Conservation (phyloP, 1,139 yeast species). For the Geotrichum reessii region DNA sequence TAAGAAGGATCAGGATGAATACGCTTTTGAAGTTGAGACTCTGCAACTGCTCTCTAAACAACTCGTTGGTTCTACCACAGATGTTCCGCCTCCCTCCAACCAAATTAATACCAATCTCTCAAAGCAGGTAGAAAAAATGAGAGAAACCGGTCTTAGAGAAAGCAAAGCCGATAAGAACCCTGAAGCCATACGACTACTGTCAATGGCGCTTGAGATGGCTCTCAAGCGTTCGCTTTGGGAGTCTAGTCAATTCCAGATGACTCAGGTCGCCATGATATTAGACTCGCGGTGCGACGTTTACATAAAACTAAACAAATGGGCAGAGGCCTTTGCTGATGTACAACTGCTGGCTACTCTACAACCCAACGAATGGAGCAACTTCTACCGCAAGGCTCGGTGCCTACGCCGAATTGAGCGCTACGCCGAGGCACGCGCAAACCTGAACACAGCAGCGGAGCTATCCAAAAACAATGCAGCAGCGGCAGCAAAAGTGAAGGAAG, state of each 20-base stretch:
- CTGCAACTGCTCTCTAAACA: slow-evolving; percentile 59
- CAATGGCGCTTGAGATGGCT: slow-evolving; percentile 78
- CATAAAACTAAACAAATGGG: slow-evolving; percentile 55
- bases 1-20: slow-evolving; percentile 5
- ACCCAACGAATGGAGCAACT: slow-evolving; percentile 64
- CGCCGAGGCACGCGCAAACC: slow-evolving; percentile 65
- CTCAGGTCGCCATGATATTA: slow-evolving; percentile 66
- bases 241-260: slow-evolving; percentile 69
- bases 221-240: slow-evolving; percentile 81
- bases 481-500: slow-evolving; percentile 11
- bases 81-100: slow-evolving; percentile 60
- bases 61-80: slow-evolving; percentile 53
- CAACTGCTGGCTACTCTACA: slow-evolving; percentile 67
- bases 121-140: slow-evolving; percentile 64
- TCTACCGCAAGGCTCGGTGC: slow-evolving; percentile 76
- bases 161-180: slow-evolving; percentile 55
- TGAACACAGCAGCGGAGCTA: slow-evolving; percentile 66
- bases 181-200: slow-evolving; percentile 69
- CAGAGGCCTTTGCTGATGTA: slow-evolving; percentile 76
- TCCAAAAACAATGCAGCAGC: slow-evolving; percentile 21
- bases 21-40: slow-evolving; percentile 46
- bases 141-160: slow-evolving; percentile 63
- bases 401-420: slow-evolving; percentile 62
- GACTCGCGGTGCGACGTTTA: slow-evolving; percentile 82
- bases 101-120: slow-evolving; percentile 44